Percentiles rank a stretch among this genome's conserved stretches.
These are phyloP conservation scores for Coemansia sp. DNA, from an alignment of 192 early-diverging fungal species.

Conservation along the genomic window DNA sequence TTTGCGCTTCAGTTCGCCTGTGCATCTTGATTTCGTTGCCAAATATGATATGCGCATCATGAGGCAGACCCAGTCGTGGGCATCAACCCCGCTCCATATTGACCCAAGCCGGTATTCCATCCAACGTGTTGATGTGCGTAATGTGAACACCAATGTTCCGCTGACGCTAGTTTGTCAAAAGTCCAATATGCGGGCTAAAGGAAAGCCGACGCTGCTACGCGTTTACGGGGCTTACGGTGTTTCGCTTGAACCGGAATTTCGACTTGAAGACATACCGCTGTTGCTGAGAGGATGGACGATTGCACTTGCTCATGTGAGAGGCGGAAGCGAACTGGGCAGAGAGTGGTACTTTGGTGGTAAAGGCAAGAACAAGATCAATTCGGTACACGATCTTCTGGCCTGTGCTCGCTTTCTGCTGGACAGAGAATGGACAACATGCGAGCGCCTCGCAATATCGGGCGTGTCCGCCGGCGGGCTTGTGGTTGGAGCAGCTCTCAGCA, in stretches of 20 bases:
- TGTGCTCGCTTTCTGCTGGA: conserved; percentile 68
- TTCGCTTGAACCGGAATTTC: conserved; percentile 74
- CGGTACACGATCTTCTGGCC: conserved; percentile 70
- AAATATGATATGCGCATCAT: conserved; percentile 65
- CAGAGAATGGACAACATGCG: conserved; percentile 56
- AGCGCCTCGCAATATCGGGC: conserved; percentile 65
- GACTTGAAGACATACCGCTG: conserved; percentile 72
- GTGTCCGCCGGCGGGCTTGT: conserved; percentile 79
- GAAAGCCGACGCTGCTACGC: conserved; percentile 61
- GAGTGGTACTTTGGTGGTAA: conserved; percentile 80
- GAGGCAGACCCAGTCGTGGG: conserved; percentile 27
- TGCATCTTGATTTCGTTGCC: conserved; percentile 64
- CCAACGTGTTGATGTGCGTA: conserved; percentile 24
- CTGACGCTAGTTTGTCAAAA: conserved; percentile 67
- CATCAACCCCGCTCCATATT: conserved; percentile 35
- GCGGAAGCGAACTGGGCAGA: conserved; percentile 76
- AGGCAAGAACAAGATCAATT: conserved; percentile 69
- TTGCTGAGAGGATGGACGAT: conserved; percentile 80
- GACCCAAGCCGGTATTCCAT: conserved; percentile 25
- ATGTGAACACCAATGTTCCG: conserved; percentile 56
- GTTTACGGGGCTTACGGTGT: conserved; percentile 84
- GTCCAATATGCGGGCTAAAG: neutral
- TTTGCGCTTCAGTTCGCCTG: conserved; percentile 60
- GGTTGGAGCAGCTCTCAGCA: conserved; percentile 69
- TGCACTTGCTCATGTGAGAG: conserved; percentile 81